Conservation (phyloP, 2,329 filamentous ascomycete species). For the Ceratocystis colombiana region DNA sequence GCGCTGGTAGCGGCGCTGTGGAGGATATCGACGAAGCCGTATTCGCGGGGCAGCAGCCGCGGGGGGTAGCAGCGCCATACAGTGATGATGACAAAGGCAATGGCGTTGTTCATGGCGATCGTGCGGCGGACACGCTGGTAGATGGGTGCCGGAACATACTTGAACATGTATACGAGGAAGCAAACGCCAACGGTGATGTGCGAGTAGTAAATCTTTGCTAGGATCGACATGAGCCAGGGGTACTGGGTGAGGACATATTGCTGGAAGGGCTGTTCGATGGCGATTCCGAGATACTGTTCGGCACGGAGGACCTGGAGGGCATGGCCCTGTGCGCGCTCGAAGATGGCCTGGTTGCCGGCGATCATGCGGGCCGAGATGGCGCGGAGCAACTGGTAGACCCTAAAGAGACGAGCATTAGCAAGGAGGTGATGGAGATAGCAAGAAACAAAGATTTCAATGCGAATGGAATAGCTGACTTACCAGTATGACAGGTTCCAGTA, state of each 20-base stretch:
- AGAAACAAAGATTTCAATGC: not conserved
- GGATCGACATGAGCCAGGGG: conserved; percentile 34
- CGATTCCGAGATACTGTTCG: conserved; percentile 34
- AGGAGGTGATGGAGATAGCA: not conserved
- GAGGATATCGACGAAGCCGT: conserved; percentile 41
- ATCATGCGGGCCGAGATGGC: conserved; percentile 37
- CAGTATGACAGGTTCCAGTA: conserved; percentile 35
- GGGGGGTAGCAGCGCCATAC: conserved; percentile 42
- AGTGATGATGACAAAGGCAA: conserved; percentile 41
- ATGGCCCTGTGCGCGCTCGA: conserved; percentile 34
- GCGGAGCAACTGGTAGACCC: conserved; percentile 38
- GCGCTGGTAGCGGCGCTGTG: conserved; percentile 31
- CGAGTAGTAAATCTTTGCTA: conserved; percentile 39
- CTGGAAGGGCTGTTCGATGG: conserved; percentile 36
- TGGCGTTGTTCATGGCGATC: conserved; percentile 39
- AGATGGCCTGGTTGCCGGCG: conserved; percentile 34
- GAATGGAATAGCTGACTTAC: conserved; percentile 26
- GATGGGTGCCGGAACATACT: conserved; percentile 34
- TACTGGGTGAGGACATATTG: conserved; percentile 33
- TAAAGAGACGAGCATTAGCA: conserved; percentile 21
- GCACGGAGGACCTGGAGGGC: conserved; percentile 36
- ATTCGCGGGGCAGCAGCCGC: conserved; percentile 38
- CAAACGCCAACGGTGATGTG: conserved; percentile 39
- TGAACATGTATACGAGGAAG: conserved; percentile 42
- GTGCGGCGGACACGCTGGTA: conserved; percentile 39